Percentiles rank a stretch among this genome's conserved stretches.
Conservation (phyloP, 805 yeast genomes). For the Saturnispora kantuleensis region DNA sequence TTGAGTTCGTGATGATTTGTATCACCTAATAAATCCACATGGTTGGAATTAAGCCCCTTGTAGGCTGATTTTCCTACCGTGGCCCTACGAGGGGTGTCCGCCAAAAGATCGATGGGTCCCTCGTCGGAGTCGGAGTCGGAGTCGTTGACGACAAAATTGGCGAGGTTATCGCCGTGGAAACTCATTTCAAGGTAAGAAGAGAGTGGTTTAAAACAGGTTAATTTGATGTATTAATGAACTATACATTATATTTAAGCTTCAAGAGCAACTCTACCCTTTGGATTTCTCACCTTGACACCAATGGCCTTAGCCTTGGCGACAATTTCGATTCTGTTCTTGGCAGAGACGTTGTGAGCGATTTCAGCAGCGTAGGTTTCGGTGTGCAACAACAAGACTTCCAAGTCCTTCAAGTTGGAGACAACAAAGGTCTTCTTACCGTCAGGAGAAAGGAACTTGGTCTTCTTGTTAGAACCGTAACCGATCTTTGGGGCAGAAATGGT, state of each 20-base stretch:
- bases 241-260: slow-evolving; percentile 61
- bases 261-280: slow-evolving; percentile 95
- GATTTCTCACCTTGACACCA: slow-evolving; percentile 98
- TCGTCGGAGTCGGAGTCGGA: slow-evolving; percentile 10
- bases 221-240: not conserved
- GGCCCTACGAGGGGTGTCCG: slow-evolving; percentile 8
- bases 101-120: slow-evolving; percentile 14
- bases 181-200: not conserved
- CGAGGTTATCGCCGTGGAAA: slow-evolving; percentile 7
- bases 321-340: slow-evolving; percentile 95
- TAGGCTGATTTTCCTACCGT: not conserved
- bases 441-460: slow-evolving; percentile 91
- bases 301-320: slow-evolving; percentile 95
- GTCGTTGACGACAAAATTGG: slow-evolving; percentile 11
- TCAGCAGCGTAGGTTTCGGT: slow-evolving; percentile 99
- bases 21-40: slow-evolving; percentile 2
- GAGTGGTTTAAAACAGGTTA: not conserved
- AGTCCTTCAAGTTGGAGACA: slow-evolving; percentile 86
- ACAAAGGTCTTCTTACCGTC: slow-evolving; percentile 97
- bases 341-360: slow-evolving; percentile 97
- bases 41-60: not conserved
- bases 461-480: slow-evolving; percentile 99
- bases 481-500: slow-evolving; percentile 98
- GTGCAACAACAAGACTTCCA: slow-evolving; percentile 93
- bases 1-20: not conserved